phyloP scores from a whole-genome alignment of 2,329 filamentous ascomycete genomes.

The Nakataea oryzae region DNA sequence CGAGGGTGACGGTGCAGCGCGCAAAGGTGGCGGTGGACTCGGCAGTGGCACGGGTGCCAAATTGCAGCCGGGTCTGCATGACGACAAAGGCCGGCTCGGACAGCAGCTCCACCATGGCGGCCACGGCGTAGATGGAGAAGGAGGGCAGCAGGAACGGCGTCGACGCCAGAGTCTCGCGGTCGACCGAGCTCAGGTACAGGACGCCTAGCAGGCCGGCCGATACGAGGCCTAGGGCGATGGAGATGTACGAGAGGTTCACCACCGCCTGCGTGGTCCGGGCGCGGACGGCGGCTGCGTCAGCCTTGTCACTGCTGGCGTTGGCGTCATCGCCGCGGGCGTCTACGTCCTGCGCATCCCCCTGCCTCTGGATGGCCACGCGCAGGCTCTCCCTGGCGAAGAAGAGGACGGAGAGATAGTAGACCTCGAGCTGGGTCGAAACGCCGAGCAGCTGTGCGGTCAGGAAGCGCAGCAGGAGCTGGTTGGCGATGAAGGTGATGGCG shows the following conservation, averaged over 20 bases:
- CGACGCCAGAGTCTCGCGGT: conserved; percentile 32
- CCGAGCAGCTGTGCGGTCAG: conserved; percentile 79
- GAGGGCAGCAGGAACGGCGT: conserved; percentile 53
- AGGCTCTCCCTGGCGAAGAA: conserved; percentile 91
- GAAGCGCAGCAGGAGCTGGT: conserved; percentile 81
- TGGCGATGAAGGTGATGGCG: conserved; percentile 79
- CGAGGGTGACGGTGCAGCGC: conserved; percentile 68
- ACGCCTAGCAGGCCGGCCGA: conserved; percentile 55
- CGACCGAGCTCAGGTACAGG: conserved; percentile 52
- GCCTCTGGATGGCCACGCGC: conserved; percentile 81
- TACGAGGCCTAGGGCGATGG: conserved; percentile 56
- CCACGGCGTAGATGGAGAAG: conserved; percentile 43
- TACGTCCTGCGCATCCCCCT: conserved; percentile 27
- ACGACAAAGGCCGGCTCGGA: conserved; percentile 86
- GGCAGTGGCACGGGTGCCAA: conserved; percentile 68
- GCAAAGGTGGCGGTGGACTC: conserved; percentile 74
- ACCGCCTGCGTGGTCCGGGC: conserved; percentile 52
- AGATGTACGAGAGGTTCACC: conserved; percentile 80
- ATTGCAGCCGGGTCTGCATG: conserved; percentile 70
- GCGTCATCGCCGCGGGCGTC: conserved; percentile 11
- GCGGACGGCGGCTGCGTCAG: neutral
- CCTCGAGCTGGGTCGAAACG: conserved; percentile 78
- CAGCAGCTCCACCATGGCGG: conserved; percentile 62
- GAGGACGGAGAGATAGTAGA: conserved; percentile 85
- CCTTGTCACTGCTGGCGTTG: conserved; percentile 5